Percentiles rank a stretch among this genome's conserved stretches.
Evolutionary conservation across 768 basidiomycete genomes (phyloP).

Genomic region (Auricularia sp.): DNA sequence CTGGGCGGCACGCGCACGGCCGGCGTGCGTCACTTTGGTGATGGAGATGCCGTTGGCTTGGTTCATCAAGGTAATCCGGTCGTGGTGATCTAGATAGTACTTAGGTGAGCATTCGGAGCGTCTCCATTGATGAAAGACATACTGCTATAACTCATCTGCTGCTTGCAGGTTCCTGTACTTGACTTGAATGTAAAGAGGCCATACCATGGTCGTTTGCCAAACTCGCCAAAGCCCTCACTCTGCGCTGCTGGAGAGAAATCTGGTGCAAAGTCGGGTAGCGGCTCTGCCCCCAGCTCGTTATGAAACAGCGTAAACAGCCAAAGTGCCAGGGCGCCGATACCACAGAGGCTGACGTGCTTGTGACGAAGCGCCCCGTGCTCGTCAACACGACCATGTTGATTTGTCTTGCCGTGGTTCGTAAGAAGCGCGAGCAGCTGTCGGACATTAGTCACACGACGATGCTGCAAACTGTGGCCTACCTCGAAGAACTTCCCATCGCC

Average conservation of each 20-base stretch:
- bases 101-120: neutral
- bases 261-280: constrained; percentile 17
- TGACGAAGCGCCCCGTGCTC: constrained; percentile 23
- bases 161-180: neutral
- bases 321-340: constrained; percentile 18
- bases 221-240: constrained; percentile 15
- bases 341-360: constrained; percentile 19
- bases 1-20: constrained; percentile 19
- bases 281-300: constrained; percentile 8
- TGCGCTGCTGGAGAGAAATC: constrained; percentile 13
- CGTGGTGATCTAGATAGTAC: constrained; percentile 16
- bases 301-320: constrained; percentile 24
- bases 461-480: too few species aligned
- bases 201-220: constrained; percentile 22
- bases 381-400: constrained; percentile 19
- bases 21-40: constrained; percentile 23
- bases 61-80: constrained; percentile 18
- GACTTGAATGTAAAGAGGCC: constrained; percentile 15
- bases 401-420: neutral
- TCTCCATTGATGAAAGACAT: constrained; percentile 6
- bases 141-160: constrained; percentile 24
- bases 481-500: too few species aligned
- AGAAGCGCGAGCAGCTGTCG: neutral
- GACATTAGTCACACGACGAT: neutral
- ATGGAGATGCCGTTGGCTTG: constrained; percentile 15